Evolutionary conservation across 805 yeast species (phyloP), one percentile per base, ranked within the genome.

Genomic region (Candida incommunis): DNA sequence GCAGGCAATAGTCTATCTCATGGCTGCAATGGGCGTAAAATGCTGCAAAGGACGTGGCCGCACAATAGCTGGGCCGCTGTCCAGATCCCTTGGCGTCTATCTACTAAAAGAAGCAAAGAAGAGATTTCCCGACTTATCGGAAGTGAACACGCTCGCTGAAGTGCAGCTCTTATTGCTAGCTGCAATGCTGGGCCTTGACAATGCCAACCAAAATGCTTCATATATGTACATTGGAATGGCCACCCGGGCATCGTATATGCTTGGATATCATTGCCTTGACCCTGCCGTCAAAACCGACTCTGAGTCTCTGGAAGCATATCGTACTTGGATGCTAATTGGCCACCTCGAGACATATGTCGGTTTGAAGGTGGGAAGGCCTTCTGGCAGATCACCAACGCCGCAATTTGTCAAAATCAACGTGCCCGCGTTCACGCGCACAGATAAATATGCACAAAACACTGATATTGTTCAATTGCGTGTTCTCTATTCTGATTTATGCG

Each of bases 171-270:
- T 31, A 18, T n/a, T 31, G 37, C 20, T 31, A 16, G 37, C 37
- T 5, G 37, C 37, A 5, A 11, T 31, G 13, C 20, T 31, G 20
- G 37, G 37, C 4, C 18, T 31, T 11, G 37, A 31, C 18, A 31
- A 31, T 31, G 37, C 37, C 20, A 31, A 31, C 37, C 37, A 31
- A 16, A 31, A 31, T n/a, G 37, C 37, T 16, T 31, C 37, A 5
- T 31, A 31, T 18, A 31, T 31, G 37, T 31, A 31, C 37, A 31
- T 31, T 31, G 37, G 37, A 7, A 31, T 31, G 37, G 37, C 37
- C 7, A 31, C 37, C 13, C 37, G 37, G 11, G 37, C 37, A 9
- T 31, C 37, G 5, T 31, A 31, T 18, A 31, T 31, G 37, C 18
- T 31, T 11, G 37, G 37, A 9, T 31, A 31, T 16, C 37, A 31